These are phyloP conservation scores for Cadophora sp. DNA, from an alignment of 2,329 filamentous ascomycete genomes.

Conservation along the genomic window DNA sequence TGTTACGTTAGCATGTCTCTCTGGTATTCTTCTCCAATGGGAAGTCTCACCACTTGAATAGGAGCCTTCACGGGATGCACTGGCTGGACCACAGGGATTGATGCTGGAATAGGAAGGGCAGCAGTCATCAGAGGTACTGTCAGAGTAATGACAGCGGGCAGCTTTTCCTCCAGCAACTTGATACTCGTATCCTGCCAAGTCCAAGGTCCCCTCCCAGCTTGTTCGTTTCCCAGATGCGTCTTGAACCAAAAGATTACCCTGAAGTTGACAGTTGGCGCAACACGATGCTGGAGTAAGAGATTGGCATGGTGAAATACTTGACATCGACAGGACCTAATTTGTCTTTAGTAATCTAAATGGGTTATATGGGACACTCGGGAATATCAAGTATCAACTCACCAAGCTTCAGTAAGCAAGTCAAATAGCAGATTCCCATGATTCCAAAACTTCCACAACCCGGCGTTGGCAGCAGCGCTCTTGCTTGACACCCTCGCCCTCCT, in stretches of 20 bases:
- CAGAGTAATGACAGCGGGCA: background rate
- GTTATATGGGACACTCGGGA: too few species aligned
- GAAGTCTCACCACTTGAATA: background rate
- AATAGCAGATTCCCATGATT: conserved; percentile 26
- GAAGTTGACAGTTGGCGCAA: conserved; percentile 24
- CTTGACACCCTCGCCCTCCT: conserved; percentile 14
- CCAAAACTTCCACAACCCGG: conserved; percentile 29
- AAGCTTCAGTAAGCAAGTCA: conserved; percentile 25
- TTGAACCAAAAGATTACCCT: conserved; percentile 29
- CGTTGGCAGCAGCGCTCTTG: conserved; percentile 14
- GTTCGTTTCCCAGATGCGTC: conserved; percentile 6
- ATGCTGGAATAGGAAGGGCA: background rate
- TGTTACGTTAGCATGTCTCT: background rate
- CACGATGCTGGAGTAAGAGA: conserved; percentile 25
- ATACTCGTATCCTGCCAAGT: conserved; percentile 29
- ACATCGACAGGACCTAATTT: conserved; percentile 26
- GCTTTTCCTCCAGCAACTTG: conserved; percentile 23
- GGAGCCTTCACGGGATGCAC: background rate
- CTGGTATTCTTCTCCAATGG: background rate
- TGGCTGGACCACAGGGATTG: background rate
- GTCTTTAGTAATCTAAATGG: background rate
- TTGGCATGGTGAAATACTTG: conserved; percentile 30
- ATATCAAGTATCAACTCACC: conserved; percentile 1
- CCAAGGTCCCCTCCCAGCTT: conserved; percentile 17
- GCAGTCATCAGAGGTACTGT: background rate